These are phyloP conservation scores for Collybiopsis confluens DNA, from an alignment of 768 basidiomycete genomes.

Conservation along the genomic window DNA sequence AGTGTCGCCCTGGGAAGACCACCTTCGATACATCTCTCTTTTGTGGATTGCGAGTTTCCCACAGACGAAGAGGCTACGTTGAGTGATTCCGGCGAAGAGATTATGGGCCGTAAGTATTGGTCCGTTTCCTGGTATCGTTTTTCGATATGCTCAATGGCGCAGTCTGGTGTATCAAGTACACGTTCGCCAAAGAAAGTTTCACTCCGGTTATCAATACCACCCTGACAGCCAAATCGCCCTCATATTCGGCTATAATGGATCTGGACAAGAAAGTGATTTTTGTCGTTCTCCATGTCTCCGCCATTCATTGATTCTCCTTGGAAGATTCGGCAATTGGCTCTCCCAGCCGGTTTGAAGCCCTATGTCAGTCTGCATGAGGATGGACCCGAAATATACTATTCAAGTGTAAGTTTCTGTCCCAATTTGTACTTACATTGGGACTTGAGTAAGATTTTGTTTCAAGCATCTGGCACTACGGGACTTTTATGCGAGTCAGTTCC, in stretches of 20 bases:
- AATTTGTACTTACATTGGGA: too few relatives aligned
- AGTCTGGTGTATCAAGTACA: conserved; percentile 60
- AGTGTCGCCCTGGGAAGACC: conserved; percentile 35
- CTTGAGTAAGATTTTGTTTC: too few relatives aligned
- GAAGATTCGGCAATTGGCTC: conserved; percentile 38
- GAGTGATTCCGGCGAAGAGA: conserved; percentile 37
- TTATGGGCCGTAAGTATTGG: conserved; percentile 44
- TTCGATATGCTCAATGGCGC: not conserved
- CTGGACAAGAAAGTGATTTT: conserved; percentile 34
- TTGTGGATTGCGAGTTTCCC: conserved; percentile 46
- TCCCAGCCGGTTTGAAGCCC: conserved; percentile 43
- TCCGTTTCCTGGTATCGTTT: not conserved
- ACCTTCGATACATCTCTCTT: conserved; percentile 29
- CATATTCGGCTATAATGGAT: conserved; percentile 44
- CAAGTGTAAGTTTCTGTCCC: too few relatives aligned
- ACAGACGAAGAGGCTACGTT: conserved; percentile 47
- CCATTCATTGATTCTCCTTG: too few relatives aligned
- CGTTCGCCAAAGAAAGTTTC: conserved; percentile 47
- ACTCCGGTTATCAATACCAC: conserved; percentile 43
- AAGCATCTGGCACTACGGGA: conserved; percentile 48
- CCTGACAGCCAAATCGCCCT: conserved; percentile 42
- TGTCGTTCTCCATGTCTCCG: not conserved
- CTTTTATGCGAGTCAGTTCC: conserved; percentile 53
- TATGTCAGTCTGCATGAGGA: conserved; percentile 41
- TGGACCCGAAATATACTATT: conserved; percentile 44